Base-by-base conservation (phyloP, 2,329 filamentous ascomycete genomes). In the Orbilia brochopaga region DNA sequence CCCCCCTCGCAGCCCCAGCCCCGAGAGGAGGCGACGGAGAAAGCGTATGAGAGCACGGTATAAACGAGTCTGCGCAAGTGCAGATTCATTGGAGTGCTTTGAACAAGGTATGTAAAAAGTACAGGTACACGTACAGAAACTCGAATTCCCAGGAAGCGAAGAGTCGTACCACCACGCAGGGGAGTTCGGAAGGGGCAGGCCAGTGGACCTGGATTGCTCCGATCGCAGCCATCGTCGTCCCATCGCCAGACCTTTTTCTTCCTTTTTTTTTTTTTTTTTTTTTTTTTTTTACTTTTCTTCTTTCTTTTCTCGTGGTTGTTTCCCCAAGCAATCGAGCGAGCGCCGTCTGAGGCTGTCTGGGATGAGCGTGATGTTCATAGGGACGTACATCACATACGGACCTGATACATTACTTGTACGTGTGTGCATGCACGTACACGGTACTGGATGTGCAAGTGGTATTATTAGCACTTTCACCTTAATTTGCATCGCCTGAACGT, bases 151-250 rank as follows among this genome's bases (percentile, higher is more conserved):
- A n/a, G n/a, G n/a, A n/a, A 58, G 58, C 57, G 65, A 58, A 42
- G 53, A 52, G 58, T 58, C 52, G 19, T 27, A 35, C 27, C 51
- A 35, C 21, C 23, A 40, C 51, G 48, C 55, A 59, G 64, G 64
- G 64, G n/a, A 50, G 37, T 69, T 61, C 56, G 57, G 64, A 69
- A 62, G 40, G 46, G 56, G 62, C 37, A 42, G 56, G 56, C 42
- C 57, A 57, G 65, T 58, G 58, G 65, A 69, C 65, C 65, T 62
- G 57, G 65, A 69, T 69, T 69, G 56, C 57, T 53, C 65, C 65
- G 65, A 69, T 19, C 51, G 8, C 48, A 17, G 30, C 24, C 56
- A 60, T 35, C 21, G 51, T 60, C 19, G 42, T 51, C 15, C 57
- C 23, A 57, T 24, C 32, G 21, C 32, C 8, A 8, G 35, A 53